phyloP scores from a whole-genome alignment of 306 rosid genomes.

The Castanea mollissima region DNA sequence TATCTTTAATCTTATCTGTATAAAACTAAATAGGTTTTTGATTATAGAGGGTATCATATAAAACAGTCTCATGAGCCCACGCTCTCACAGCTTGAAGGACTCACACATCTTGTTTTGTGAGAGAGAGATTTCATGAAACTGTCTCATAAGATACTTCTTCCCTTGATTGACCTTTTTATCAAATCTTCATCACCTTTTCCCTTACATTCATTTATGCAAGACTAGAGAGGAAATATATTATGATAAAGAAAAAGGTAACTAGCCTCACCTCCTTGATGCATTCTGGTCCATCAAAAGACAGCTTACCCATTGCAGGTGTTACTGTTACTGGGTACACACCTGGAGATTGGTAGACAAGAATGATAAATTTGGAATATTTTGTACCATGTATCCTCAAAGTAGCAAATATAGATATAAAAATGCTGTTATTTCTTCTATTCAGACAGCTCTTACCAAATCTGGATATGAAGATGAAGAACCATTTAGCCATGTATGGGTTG shows the following conservation, averaged over 20 bases:
- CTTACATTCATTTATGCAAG: background rate
- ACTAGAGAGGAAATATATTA: background rate
- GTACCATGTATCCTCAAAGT: background rate
- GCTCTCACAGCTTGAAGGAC: background rate
- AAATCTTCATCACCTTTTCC: background rate
- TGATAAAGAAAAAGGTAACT: slow-evolving; percentile 1
- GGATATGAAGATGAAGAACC: slow-evolving; percentile 52
- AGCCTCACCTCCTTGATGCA: slow-evolving; percentile 74
- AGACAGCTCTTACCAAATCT: slow-evolving; percentile 63
- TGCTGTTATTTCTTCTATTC: background rate
- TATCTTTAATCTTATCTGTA: slow-evolving; percentile 62
- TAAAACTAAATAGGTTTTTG: background rate
- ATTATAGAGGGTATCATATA: too few relatives aligned
- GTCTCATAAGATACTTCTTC: too few relatives aligned
- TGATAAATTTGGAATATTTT: background rate
- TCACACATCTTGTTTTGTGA: too few relatives aligned
- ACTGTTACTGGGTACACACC: slow-evolving; percentile 88
- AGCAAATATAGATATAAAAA: background rate
- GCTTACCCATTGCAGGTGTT: slow-evolving; percentile 77
- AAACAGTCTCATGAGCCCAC: too few relatives aligned
- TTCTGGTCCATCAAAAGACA: slow-evolving; percentile 79
- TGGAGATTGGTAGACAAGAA: slow-evolving; percentile 21
- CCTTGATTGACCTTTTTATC: background rate
- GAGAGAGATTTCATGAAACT: too few relatives aligned
- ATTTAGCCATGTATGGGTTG: slow-evolving; percentile 66